A percentile compares a stretch with the other conserved stretches of the same genome.
Evolutionary conservation across 495 filamentous ascomycete species (phyloP).

Genomic region (Aspergillus avenaceus): DNA sequence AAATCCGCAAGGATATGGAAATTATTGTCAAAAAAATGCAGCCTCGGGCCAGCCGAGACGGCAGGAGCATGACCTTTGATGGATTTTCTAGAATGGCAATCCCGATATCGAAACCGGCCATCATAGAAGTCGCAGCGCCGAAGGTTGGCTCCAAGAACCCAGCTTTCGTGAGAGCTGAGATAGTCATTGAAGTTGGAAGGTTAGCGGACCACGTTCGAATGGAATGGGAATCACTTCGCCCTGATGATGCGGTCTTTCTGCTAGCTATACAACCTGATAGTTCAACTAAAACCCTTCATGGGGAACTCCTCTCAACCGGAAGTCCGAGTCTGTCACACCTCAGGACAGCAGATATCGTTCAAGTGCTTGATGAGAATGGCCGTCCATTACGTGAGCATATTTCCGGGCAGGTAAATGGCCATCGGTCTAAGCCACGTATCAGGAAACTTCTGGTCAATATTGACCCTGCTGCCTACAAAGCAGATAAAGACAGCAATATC

Average conservation of each 20-base stretch:
- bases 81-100: slow-evolving; percentile 92
- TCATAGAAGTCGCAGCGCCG: slow-evolving; percentile 80
- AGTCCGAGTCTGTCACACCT: slow-evolving; percentile 63
- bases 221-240: slow-evolving; percentile 89
- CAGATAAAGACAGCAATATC: slow-evolving; percentile 62
- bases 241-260: slow-evolving; percentile 88
- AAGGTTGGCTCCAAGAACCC: slow-evolving; percentile 82
- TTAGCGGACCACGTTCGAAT: slow-evolving; percentile 67
- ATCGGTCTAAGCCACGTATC: slow-evolving; percentile 49
- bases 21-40: slow-evolving; percentile 72
- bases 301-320: slow-evolving; percentile 44
- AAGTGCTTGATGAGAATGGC: slow-evolving; percentile 86
- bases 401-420: slow-evolving; percentile 46
- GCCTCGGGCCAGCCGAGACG: slow-evolving; percentile 59
- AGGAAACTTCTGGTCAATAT: slow-evolving; percentile 75
- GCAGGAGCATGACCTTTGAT: slow-evolving; percentile 62
- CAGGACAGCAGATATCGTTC: slow-evolving; percentile 80
- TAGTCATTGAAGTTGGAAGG: slow-evolving; percentile 79
- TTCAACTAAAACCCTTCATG: slow-evolving; percentile 50
- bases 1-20: slow-evolving; percentile 87
- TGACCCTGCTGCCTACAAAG: slow-evolving; percentile 73
- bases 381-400: slow-evolving; percentile 62
- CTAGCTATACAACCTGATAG: slow-evolving; percentile 58
- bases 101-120: slow-evolving; percentile 78
- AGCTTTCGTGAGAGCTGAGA: slow-evolving; percentile 81